Evolutionary conservation across 495 filamentous ascomycete genomes (phyloP).

Genomic region (Evansstolkia leycettana): DNA sequence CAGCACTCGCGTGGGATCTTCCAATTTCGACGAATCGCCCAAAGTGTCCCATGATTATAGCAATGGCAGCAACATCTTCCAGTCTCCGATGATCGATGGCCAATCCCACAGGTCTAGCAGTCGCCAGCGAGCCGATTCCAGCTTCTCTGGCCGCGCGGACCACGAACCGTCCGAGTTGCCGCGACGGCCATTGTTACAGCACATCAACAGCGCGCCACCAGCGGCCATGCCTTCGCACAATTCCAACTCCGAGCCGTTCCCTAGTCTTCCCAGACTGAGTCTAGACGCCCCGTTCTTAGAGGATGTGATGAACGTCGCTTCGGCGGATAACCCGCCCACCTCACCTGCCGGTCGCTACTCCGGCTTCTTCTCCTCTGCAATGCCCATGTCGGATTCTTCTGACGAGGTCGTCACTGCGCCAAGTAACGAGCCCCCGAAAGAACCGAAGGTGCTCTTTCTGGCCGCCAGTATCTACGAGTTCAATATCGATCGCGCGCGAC

Average conservation of each 20-base stretch:
- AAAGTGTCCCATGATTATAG: slow-evolving; percentile 40
- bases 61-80: slow-evolving; percentile 20
- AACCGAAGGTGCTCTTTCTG: slow-evolving; percentile 60
- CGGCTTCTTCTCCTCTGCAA: slow-evolving; percentile 71
- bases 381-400: slow-evolving; percentile 62
- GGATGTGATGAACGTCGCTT: slow-evolving; percentile 16
- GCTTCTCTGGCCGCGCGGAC: slow-evolving; percentile 15
- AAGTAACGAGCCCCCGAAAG: slow-evolving; percentile 14
- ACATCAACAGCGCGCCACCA: slow-evolving; percentile 12
- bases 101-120: slow-evolving; percentile 16
- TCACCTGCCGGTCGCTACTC: slow-evolving; percentile 36
- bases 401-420: slow-evolving; percentile 11
- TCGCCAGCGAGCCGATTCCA: slow-evolving; percentile 23
- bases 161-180: slow-evolving; percentile 11
- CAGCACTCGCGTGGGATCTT: slow-evolving; percentile 41
- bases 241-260: slow-evolving; percentile 21
- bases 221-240: slow-evolving; percentile 5
- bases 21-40: slow-evolving; percentile 54
- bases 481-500: slow-evolving; percentile 82
- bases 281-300: slow-evolving; percentile 33
- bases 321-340: slow-evolving; percentile 11
- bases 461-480: slow-evolving; percentile 94
- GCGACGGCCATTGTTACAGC: slow-evolving; percentile 19
- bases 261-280: slow-evolving; percentile 26
- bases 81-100: slow-evolving; percentile 21